A percentile compares a stretch with the other conserved stretches of the same genome.
Conservation (phyloP, 805 yeast species). For the Sporopachydermia quercuum region DNA sequence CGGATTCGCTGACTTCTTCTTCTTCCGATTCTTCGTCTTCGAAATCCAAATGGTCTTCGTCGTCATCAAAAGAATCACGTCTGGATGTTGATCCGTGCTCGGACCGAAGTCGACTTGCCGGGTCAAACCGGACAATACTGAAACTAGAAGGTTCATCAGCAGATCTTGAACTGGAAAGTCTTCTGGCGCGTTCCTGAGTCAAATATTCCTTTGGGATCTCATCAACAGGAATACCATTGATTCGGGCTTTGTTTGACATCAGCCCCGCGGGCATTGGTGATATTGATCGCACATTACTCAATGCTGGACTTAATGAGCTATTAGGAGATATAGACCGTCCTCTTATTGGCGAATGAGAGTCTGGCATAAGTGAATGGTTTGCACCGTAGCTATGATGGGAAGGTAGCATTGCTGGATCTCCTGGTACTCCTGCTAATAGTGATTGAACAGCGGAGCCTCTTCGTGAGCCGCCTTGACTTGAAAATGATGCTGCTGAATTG, state of each 20-base stretch:
- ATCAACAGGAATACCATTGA: background rate
- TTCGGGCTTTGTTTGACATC: background rate
- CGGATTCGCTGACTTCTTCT: slow-evolving; percentile 14
- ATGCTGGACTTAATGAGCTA: slow-evolving; percentile 1
- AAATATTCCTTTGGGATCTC: slow-evolving; percentile 1
- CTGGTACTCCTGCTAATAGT: too few species aligned
- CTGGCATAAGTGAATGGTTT: background rate
- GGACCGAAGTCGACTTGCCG: background rate
- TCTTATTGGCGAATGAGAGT: background rate
- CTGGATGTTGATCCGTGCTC: background rate
- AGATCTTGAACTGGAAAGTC: background rate
- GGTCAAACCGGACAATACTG: background rate
- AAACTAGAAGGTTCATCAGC: background rate
- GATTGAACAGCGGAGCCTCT: too few species aligned
- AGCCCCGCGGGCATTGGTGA: background rate
- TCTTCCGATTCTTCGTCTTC: slow-evolving; percentile 22
- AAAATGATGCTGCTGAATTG: too few species aligned
- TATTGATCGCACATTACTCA: background rate
- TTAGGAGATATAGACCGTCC: background rate
- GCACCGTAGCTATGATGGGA: too few species aligned
- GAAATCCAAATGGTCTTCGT: slow-evolving; percentile 45
- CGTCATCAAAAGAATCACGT: slow-evolving; percentile 44
- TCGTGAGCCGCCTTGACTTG: too few species aligned
- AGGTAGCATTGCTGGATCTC: too few species aligned
- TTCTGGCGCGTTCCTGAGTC: background rate